Evolutionary conservation across 345 rosid species (phyloP).

Genomic region (Erysimum cheiranthoides): DNA sequence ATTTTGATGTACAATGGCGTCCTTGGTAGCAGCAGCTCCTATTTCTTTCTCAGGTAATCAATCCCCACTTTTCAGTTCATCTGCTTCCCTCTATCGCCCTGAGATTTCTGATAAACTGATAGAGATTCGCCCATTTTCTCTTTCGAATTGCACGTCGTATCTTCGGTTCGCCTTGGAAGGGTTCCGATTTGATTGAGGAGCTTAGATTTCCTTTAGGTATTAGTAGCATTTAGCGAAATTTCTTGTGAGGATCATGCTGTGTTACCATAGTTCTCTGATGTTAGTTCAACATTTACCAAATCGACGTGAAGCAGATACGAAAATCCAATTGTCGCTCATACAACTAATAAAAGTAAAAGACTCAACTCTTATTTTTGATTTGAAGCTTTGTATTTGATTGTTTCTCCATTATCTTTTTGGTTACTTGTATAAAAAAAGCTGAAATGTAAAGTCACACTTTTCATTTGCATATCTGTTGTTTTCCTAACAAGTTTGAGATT

Average conservation of each 20-base stretch:
- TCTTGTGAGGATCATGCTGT: neutral
- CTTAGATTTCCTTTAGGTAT: neutral
- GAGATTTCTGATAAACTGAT: neutral
- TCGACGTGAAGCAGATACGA: neutral
- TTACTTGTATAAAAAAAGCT: neutral
- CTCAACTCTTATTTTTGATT: neutral
- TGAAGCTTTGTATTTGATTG: neutral
- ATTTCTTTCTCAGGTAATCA: conserved; percentile 31
- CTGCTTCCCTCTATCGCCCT: neutral
- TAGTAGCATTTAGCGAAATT: neutral
- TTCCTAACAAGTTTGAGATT: no score
- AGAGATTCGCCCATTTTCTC: neutral
- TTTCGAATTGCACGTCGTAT: neutral
- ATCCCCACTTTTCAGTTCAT: neutral
- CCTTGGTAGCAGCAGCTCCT: conserved; percentile 1
- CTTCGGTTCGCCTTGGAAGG: neutral
- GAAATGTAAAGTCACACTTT: neutral
- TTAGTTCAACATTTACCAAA: neutral
- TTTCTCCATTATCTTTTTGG: neutral
- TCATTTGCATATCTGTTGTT: neutral
- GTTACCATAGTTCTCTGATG: neutral
- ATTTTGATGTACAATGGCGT: conserved; percentile 30
- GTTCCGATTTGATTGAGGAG: neutral
- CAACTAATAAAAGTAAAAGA: neutral
- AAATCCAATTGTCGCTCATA: neutral